phyloP scores from a whole-genome alignment of 2,329 filamentous ascomycete species.

The Apiospora pterosperma region DNA sequence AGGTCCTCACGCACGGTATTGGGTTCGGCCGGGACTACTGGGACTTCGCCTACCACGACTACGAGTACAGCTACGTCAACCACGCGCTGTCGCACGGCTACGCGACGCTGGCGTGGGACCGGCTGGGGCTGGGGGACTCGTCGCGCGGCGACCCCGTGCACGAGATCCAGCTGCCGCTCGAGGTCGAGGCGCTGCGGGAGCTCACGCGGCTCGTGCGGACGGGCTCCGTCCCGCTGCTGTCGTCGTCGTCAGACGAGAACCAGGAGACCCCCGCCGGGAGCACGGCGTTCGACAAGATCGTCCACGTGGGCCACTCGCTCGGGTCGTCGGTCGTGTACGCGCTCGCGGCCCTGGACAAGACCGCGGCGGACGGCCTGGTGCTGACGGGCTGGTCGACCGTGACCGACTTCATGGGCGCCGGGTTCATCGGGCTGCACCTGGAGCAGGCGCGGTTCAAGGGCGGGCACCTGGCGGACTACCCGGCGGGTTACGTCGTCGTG shows the following conservation, averaged over 20 bases:
- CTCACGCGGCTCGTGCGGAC: conserved; percentile 48
- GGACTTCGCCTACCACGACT: conserved; percentile 54
- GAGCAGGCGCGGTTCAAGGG: conserved; percentile 43
- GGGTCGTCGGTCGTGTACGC: conserved; percentile 56
- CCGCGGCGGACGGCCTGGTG: conserved; percentile 47
- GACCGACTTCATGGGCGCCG: conserved; percentile 31
- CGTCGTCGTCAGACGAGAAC: no score
- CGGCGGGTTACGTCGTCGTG: conserved; percentile 49
- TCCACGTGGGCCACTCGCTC: conserved; percentile 64
- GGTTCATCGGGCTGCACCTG: conserved; percentile 30
- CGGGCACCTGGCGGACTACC: conserved; percentile 18
- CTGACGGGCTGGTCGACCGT: conserved; percentile 58
- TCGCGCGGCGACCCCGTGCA: conserved; percentile 56
- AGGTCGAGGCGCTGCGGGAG: conserved; percentile 53
- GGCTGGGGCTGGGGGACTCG: conserved; percentile 58
- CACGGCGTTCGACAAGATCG: conserved; percentile 42
- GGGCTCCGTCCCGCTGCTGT: conserved; percentile 43
- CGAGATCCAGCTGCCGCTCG: conserved; percentile 55
- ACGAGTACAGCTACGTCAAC: conserved; percentile 61
- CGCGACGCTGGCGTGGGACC: conserved; percentile 59
- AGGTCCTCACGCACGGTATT: conserved; percentile 52
- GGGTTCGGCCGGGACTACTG: conserved; percentile 59
- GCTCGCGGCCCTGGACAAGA: conserved; percentile 34
- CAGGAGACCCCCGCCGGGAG: no score
- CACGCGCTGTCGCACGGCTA: conserved; percentile 53